Base-by-base conservation (phyloP, 129 eudicot genomes). In the Oenanthe sinensis region DNA sequence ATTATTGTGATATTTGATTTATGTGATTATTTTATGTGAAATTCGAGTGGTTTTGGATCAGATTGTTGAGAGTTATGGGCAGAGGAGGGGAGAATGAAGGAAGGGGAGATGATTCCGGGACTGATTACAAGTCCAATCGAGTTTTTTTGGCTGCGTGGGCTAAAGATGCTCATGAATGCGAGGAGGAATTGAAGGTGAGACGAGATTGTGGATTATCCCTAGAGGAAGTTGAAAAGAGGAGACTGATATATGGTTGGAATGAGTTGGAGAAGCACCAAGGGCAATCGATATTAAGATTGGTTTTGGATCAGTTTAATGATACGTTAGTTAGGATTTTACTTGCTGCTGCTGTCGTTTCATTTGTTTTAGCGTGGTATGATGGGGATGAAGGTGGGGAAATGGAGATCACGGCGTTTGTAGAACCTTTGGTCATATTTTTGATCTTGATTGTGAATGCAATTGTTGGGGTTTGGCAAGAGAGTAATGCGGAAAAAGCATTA, bases 391-490 rank as follows among this genome's bases (percentile, higher is more conserved):
- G 88, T 33, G 96, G 92, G 3, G 97, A 93, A 80, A 85, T 84
- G 88, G 92, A 86, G 77, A 86, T 89, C 78, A 90, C 96, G 0
- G 88, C 98, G 0, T 93, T 91, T 39, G 98, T 93, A 49, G 98
- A 93, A 83, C 98, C 98, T 6, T 80, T 93, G 71, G 98, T 93
- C 43, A 93, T 93, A 46, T 86, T 93, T 84, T 85, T 89, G 82
- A 93, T 93, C 58, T 74, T 93, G 74, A 83, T 93, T 75, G 90
- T 93, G 74, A 93, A 93, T 50, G 98, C 97, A 0, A 80, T 89
- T 83, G 97, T 93, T 47, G 98, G 98, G 30, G 98, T 93, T 63
- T 93, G 98, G 98, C 97, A 93, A 85, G 97, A 93, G 86, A 91
- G 82, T 71, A 93, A 93, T 54, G 98, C 98, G 0, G 98, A 93